These are phyloP conservation scores for Entomortierella chlamydospora DNA, from an alignment of 192 early-diverging fungal genomes.

Conservation along the genomic window DNA sequence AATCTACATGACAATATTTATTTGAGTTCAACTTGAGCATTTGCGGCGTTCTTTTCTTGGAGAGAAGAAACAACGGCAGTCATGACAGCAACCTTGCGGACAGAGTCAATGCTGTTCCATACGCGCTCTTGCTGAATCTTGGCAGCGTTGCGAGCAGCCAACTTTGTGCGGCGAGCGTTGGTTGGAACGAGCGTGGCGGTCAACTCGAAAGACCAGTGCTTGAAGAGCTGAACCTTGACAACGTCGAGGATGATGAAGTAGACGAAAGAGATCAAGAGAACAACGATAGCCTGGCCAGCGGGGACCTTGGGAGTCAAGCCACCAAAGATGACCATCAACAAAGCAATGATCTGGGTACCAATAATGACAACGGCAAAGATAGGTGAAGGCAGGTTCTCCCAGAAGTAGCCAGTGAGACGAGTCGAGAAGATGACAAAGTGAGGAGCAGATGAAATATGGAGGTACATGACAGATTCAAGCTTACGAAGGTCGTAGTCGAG, in stretches of 20 bases:
- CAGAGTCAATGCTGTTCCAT: slow-evolving; percentile 37
- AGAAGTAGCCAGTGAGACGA: slow-evolving; percentile 80
- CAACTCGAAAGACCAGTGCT: slow-evolving; percentile 85
- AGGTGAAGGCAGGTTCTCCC: slow-evolving; percentile 78
- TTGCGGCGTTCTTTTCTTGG: slow-evolving; percentile 8
- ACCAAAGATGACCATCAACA: slow-evolving; percentile 77
- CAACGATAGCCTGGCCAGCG: slow-evolving; percentile 72
- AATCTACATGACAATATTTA: neutral
- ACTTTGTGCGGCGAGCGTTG: slow-evolving; percentile 64
- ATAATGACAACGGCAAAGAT: slow-evolving; percentile 77
- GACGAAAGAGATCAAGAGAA: slow-evolving; percentile 75
- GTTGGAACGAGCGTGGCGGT: slow-evolving; percentile 85
- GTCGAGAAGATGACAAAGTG: slow-evolving; percentile 93
- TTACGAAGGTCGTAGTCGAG: slow-evolving; percentile 20
- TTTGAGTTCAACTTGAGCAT: slow-evolving; percentile 6
- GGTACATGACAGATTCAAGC: slow-evolving; percentile 88
- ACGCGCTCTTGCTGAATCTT: slow-evolving; percentile 60
- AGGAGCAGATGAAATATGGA: slow-evolving; percentile 83
- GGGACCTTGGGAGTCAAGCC: slow-evolving; percentile 61
- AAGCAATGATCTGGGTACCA: slow-evolving; percentile 87
- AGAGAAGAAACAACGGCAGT: slow-evolving; percentile 36
- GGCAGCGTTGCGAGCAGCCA: slow-evolving; percentile 61
- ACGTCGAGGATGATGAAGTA: slow-evolving; percentile 83
- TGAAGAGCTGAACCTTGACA: slow-evolving; percentile 85
- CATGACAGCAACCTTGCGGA: slow-evolving; percentile 48